A percentile compares a stretch with the other conserved stretches of the same genome.
Evolutionary conservation across 1,139 yeast species (phyloP).

Genomic region (Blastobotrys indianensis): DNA sequence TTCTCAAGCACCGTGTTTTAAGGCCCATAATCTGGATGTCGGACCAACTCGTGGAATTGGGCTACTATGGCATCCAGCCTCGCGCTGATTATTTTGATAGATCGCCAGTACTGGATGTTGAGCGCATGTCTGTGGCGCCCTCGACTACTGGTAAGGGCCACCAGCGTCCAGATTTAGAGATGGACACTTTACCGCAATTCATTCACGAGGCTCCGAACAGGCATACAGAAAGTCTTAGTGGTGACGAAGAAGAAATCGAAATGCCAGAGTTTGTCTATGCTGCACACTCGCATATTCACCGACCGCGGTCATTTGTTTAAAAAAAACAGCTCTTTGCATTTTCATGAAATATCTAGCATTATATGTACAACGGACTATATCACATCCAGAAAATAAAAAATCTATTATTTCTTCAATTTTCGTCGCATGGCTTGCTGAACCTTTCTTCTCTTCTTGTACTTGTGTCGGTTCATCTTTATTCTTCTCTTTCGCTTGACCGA

Average conservation of each 20-base stretch:
- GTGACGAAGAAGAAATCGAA: background rate
- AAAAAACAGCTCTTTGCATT: too few species aligned
- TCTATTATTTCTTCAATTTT: conserved; percentile 28
- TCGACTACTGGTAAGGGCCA: too few species aligned
- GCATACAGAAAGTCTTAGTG: background rate
- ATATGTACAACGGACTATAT: conserved; percentile 1
- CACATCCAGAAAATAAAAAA: too few species aligned
- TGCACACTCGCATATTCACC: too few species aligned
- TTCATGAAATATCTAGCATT: background rate
- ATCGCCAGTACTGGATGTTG: too few species aligned
- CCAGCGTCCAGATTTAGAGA: too few species aligned
- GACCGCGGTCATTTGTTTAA: too few species aligned
- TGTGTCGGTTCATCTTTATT: conserved; percentile 44
- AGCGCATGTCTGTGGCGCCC: too few species aligned
- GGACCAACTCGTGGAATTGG: conserved; percentile 15
- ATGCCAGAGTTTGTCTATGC: background rate
- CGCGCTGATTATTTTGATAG: background rate
- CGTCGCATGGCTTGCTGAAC: conserved; percentile 38
- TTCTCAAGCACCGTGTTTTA: background rate
- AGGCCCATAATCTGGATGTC: conserved; percentile 16
- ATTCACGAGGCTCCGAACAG: background rate
- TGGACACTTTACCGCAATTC: too few species aligned
- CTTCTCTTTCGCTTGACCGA: conserved; percentile 41
- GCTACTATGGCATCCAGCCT: conserved; percentile 9
- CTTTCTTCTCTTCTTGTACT: conserved; percentile 42